Conservation (phyloP, 2,329 filamentous ascomycete genomes). For the Diplodia seriata region DNA sequence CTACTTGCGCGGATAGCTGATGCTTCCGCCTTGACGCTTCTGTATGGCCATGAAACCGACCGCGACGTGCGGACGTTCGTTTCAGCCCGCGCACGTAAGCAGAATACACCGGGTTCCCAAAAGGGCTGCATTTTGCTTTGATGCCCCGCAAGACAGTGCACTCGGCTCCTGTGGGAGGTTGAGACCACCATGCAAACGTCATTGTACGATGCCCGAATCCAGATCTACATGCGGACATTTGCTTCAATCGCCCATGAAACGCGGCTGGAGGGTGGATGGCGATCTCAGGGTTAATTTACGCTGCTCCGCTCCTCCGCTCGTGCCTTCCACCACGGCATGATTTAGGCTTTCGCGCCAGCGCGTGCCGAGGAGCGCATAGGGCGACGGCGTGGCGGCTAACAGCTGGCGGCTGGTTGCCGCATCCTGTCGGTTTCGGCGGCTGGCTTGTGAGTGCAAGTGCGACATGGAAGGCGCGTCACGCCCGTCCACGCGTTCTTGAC, state of each 20-base stretch:
- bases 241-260: background rate
- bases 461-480: conserved; percentile 7
- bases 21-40: background rate
- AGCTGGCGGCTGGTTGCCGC: conserved; percentile 4
- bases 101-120: background rate
- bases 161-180: background rate
- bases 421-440: background rate
- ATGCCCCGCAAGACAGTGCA: background rate
- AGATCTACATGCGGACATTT: conserved; percentile 2
- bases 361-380: background rate
- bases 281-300: conserved; percentile 1
- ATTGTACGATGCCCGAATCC: background rate
- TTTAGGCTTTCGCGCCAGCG: conserved; percentile 6
- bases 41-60: background rate
- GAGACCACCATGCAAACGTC: background rate
- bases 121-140: background rate
- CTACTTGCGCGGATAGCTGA: background rate
- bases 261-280: background rate
- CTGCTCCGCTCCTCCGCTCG: background rate
- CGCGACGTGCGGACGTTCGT: background rate
- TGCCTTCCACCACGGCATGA: background rate
- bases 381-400: conserved; percentile 6
- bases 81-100: conserved; percentile 1
- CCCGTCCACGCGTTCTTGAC: background rate
- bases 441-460: background rate